phyloP scores from a whole-genome alignment of 495 filamentous ascomycete genomes.

The Sordaria brevicollis region DNA sequence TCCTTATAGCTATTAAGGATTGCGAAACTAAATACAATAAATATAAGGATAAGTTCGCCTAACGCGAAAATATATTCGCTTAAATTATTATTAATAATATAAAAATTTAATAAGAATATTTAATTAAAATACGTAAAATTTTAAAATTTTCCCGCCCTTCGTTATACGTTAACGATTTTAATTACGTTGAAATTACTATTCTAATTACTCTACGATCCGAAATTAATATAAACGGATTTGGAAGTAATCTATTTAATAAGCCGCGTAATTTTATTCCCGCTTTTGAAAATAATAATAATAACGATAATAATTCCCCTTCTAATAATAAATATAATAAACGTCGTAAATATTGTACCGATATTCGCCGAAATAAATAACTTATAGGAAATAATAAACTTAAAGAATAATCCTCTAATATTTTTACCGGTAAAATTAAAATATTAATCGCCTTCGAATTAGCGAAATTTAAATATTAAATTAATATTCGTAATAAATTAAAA shows the following conservation, averaged over 20 bases:
- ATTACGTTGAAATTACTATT: background rate
- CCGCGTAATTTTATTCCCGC: too few species aligned
- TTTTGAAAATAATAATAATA: background rate
- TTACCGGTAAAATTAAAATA: too few species aligned
- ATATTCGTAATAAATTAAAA: too few species aligned
- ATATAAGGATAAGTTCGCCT: background rate
- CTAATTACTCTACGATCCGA: too few species aligned
- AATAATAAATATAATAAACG: background rate
- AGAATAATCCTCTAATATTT: too few species aligned
- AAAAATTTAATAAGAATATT: background rate
- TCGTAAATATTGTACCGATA: background rate
- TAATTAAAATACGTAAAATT: background rate
- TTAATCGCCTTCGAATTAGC: too few species aligned
- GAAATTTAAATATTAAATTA: too few species aligned
- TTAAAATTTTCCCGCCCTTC: background rate
- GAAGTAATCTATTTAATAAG: background rate
- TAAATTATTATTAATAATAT: background rate
- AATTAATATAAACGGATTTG: background rate
- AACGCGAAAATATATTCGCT: background rate
- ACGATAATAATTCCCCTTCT: too few species aligned
- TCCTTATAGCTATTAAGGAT: background rate
- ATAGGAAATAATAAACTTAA: too few species aligned
- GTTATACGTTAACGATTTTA: too few species aligned
- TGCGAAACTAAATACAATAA: too few species aligned
- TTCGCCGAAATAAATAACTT: too few species aligned